Evolutionary conservation across 768 basidiomycete genomes (phyloP), one percentile per base, ranked within the genome.

Genomic region (Neoboletus subvelutipes): DNA sequence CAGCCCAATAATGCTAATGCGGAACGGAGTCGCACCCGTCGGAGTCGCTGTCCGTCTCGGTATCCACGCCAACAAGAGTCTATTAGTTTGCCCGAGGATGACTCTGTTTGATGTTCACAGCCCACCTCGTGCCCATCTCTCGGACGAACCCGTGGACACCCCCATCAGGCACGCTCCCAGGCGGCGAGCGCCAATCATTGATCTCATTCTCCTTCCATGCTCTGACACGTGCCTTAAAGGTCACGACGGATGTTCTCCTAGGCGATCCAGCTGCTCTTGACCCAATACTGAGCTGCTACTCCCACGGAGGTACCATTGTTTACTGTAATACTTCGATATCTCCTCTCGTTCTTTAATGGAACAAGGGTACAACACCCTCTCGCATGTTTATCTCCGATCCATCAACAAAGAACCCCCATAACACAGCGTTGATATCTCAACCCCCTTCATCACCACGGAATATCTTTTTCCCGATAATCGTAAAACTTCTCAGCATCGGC

Each of bases 161-260:
- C 5, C 34, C 29, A 54, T 50, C 60, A 50, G 29, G 20, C 29
- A 48, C 29, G 24, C 43, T 63, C 61, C 34, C 61, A 54, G 46
- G 56, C 20, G 31, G 22, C 24, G n/a, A 47, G 56, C 61, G 61
- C 52, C 22, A 58, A 62, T 62, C 61, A 54, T 31, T 57, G 51
- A 45, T 56, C 18, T 55, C 59, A 50, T 36, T n/a, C 13, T 33
- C 41, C 36, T 9, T 42, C 33, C 52, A 13, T 26, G 8, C 34
- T 33, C 55, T 40, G 43, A 46, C 54, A 20, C 24, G 28, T 29
- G 26, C 20, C 11, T 34, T 24, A 29, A 28, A 24, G 34, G 28
- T 31, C 52, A 47, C 13, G 22, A 22, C 22, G 17, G 54, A 41
- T 18, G 36, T 17, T 39, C 6, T 4, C 20, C 52, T n/a, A 47